These are phyloP conservation scores for Tubosaeta sp. DNA, from an alignment of 768 basidiomycete species.

Conservation along the genomic window DNA sequence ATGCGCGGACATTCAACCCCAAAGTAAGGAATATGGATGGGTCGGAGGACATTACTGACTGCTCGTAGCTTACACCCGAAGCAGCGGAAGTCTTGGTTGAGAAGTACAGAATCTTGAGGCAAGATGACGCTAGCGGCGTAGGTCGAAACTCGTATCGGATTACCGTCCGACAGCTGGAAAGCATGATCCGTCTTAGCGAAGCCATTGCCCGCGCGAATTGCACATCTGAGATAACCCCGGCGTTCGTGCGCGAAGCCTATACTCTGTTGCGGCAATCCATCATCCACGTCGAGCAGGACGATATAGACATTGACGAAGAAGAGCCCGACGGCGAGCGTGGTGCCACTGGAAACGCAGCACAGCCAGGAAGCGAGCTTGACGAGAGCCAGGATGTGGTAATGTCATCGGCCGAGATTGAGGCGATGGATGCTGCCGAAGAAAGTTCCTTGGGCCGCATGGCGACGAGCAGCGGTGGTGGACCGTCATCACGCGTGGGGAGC, in stretches of 20 bases:
- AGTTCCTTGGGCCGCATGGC: constrained; percentile 43
- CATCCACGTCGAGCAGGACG: constrained; percentile 98
- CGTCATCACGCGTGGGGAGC: constrained; percentile 29
- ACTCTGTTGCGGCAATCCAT: constrained; percentile 93
- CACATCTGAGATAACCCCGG: constrained; percentile 92
- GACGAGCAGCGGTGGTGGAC: constrained; percentile 29
- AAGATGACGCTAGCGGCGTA: constrained; percentile 86
- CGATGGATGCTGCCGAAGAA: constrained; percentile 46
- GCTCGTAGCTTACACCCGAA: constrained; percentile 76
- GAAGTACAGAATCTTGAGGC: constrained; percentile 87
- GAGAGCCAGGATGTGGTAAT: constrained; percentile 62
- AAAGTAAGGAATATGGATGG: constrained; percentile 63
- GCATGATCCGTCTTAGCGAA: constrained; percentile 96
- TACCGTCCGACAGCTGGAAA: constrained; percentile 96
- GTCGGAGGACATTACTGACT: constrained; percentile 5
- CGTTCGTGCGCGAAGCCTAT: constrained; percentile 94
- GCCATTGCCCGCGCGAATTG: constrained; percentile 98
- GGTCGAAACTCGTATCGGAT: constrained; percentile 94
- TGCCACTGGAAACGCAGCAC: constrained; percentile 32
- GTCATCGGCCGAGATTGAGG: constrained; percentile 56
- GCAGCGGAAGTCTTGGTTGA: constrained; percentile 92
- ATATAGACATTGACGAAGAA: constrained; percentile 95
- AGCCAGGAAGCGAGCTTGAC: constrained; percentile 37
- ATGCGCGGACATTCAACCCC: constrained; percentile 95
- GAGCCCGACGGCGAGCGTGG: constrained; percentile 58